Conservation (phyloP, 2,329 filamentous ascomycete genomes). For the Diaporthe vexans region DNA sequence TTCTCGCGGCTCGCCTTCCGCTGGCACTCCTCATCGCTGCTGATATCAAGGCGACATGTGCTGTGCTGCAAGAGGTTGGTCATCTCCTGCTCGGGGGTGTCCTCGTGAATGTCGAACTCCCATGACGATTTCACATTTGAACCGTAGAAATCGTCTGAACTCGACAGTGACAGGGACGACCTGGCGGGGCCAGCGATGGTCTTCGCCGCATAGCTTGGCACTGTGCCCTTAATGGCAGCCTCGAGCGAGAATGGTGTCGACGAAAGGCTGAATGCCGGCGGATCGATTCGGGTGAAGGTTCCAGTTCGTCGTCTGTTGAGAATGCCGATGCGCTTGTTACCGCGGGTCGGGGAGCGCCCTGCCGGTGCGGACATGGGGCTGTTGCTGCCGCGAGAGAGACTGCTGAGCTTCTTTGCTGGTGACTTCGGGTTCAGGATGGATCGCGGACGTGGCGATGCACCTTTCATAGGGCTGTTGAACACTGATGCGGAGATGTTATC, state of each 20-base stretch:
- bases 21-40: constrained; percentile 84
- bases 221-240: constrained; percentile 83
- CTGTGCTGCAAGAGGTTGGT: constrained; percentile 94
- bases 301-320: constrained; percentile 76
- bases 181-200: constrained; percentile 45
- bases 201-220: constrained; percentile 72
- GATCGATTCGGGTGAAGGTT: constrained; percentile 79
- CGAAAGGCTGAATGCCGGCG: constrained; percentile 70
- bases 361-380: constrained; percentile 75
- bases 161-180: constrained; percentile 33
- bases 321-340: constrained; percentile 76
- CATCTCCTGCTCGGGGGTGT: constrained; percentile 90
- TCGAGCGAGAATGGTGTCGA: constrained; percentile 85
- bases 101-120: constrained; percentile 96
- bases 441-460: constrained; percentile 55
- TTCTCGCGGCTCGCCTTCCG: constrained; percentile 65
- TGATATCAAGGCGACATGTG: constrained; percentile 88
- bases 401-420: constrained; percentile 61
- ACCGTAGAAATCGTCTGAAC: constrained; percentile 48
- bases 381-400: constrained; percentile 60
- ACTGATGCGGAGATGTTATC: constrained; percentile 48
- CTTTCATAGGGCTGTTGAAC: constrained; percentile 49
- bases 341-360: constrained; percentile 82
- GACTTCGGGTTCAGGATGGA: constrained; percentile 67
- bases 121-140: constrained; percentile 74